Percentiles rank a stretch among this genome's conserved stretches.
phyloP scores from a whole-genome alignment of 306 rosid genomes.

The Acacia confusa region DNA sequence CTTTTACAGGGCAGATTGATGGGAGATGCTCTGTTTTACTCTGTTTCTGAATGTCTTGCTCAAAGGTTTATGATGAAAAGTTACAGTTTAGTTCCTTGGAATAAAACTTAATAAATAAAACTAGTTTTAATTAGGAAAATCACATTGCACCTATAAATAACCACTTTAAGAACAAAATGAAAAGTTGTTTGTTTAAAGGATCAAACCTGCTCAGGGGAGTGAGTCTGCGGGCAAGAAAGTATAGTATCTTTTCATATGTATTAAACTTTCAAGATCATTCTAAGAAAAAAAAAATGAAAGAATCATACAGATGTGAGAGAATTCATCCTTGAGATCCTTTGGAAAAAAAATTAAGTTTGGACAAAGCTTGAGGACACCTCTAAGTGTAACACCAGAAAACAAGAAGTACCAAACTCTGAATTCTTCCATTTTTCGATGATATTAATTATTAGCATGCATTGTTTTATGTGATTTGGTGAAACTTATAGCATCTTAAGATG shows the following conservation, averaged over 20 bases:
- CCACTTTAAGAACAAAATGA: too few relatives aligned
- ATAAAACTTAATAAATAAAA: too few relatives aligned
- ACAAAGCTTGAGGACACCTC: background rate
- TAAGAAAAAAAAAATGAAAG: background rate
- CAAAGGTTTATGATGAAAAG: background rate
- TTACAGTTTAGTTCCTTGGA: background rate
- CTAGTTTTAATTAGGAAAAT: too few relatives aligned
- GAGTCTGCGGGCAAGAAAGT: background rate
- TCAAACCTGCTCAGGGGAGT: background rate
- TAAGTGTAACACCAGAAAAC: background rate
- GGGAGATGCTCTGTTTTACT: background rate
- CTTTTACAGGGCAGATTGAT: background rate
- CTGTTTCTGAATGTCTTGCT: background rate
- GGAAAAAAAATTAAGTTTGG: background rate
- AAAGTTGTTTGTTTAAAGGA: too few relatives aligned
- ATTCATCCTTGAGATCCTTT: background rate
- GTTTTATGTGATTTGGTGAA: too few relatives aligned
- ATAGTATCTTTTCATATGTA: background rate
- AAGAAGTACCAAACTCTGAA: background rate
- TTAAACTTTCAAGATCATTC: too few relatives aligned
- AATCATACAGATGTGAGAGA: background rate
- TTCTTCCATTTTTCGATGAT: background rate
- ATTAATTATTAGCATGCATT: background rate
- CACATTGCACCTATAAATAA: too few relatives aligned
- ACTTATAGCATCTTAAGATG: too few relatives aligned